Conservation (phyloP, 345 rosid species). For the Melastoma malabathricum region DNA sequence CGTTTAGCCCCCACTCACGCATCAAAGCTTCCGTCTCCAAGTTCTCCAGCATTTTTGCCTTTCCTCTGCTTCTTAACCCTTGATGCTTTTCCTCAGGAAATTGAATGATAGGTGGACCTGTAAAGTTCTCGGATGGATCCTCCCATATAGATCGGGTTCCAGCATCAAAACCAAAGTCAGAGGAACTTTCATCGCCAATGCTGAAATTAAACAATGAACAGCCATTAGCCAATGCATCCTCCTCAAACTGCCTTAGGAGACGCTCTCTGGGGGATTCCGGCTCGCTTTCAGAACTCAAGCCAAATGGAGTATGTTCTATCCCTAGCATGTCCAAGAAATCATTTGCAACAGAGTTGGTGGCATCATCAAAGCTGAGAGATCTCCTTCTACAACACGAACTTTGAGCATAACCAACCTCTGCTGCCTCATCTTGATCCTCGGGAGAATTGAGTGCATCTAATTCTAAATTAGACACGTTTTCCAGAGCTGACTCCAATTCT, state of each 20-base stretch:
- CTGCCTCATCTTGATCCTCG: slow-evolving; percentile 29
- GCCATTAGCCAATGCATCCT: slow-evolving; percentile 53
- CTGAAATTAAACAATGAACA: slow-evolving; percentile 53
- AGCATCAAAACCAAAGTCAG: slow-evolving; percentile 24
- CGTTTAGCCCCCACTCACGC: slow-evolving; percentile 88
- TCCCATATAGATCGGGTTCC: slow-evolving; percentile 21
- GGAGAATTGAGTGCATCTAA: slow-evolving; percentile 37
- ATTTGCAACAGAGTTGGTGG: slow-evolving; percentile 49
- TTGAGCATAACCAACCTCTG: slow-evolving; percentile 16
- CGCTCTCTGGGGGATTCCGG: slow-evolving; percentile 95
- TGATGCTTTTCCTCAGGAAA: slow-evolving; percentile 50
- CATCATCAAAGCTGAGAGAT: slow-evolving; percentile 39
- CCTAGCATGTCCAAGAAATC: slow-evolving; percentile 84
- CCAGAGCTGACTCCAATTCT: slow-evolving; percentile 69
- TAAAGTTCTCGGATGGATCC: slow-evolving; percentile 31
- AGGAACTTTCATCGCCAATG: slow-evolving; percentile 24
- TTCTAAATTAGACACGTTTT: slow-evolving; percentile 46
- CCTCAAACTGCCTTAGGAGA: slow-evolving; percentile 74
- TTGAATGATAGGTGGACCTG: slow-evolving; percentile 34
- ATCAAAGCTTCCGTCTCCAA: slow-evolving; percentile 77
- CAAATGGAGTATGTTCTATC: slow-evolving; percentile 59
- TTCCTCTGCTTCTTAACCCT: slow-evolving; percentile 31
- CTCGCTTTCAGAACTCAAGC: slow-evolving; percentile 62
- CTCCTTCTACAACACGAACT: slow-evolving; percentile 20
- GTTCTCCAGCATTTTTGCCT: slow-evolving; percentile 61